phyloP scores from a whole-genome alignment of 2,329 filamentous ascomycete genomes.

The Apiospora marii region DNA sequence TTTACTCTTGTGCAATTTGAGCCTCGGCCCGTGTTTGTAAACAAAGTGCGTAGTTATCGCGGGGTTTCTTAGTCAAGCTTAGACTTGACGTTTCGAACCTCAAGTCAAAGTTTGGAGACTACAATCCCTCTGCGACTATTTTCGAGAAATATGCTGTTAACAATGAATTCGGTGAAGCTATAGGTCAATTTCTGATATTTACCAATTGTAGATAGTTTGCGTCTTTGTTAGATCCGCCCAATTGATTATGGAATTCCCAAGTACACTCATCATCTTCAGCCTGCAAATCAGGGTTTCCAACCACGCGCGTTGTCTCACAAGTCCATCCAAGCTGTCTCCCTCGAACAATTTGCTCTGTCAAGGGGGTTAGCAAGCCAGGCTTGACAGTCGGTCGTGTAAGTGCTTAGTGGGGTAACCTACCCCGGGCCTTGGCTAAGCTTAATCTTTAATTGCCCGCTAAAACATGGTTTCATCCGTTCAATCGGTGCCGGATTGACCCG shows the following conservation, averaged over 20 bases:
- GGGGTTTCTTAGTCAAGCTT: no score
- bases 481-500: neutral
- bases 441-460: neutral
- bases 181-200: no score
- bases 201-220: no score
- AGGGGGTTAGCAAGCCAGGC: neutral
- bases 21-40: no score
- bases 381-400: neutral
- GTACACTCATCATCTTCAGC: neutral
- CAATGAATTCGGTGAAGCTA: no score
- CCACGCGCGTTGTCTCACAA: no score
- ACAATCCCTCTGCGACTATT: no score
- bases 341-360: neutral
- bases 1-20: no score
- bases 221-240: neutral
- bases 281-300: neutral
- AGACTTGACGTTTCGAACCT: no score
- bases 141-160: no score
- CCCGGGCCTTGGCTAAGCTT: neutral
- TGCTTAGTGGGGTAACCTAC: neutral
- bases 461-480: neutral
- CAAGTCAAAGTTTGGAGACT: no score
- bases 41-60: no score
- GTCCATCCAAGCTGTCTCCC: neutral
- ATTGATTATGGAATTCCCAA: neutral